Base-by-base conservation (phyloP, 2,329 filamentous ascomycete genomes). In the Apiospora kogelbergensis region DNA sequence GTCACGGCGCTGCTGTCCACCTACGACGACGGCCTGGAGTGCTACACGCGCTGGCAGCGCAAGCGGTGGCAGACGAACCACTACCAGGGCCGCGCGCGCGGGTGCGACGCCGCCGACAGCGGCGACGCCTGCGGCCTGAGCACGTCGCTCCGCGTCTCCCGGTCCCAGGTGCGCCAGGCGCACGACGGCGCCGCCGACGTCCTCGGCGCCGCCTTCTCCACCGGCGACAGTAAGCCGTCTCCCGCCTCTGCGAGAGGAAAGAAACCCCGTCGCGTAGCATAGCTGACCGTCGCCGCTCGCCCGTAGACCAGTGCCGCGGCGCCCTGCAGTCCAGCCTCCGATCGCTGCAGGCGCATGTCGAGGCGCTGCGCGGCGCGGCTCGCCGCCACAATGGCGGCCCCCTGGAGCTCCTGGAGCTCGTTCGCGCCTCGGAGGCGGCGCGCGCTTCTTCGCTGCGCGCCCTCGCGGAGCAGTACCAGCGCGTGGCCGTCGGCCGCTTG, bases 41-140 rank as follows among this genome's bases (percentile, higher is more conserved):
- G 76, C 69, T 81, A 82, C 74, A 71, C 74, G 1, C 73, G 70
- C 22, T 83, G 81, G 81, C 78, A 78, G 68, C 73, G 73, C 67
- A 75, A 74, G 24, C 75, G 79, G 41, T 76, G 78, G 68, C 70
- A 70, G 48, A 66, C 74, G 40, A 81, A 82, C 69, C 77, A 79
- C 68, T 82, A 82, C 68, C 72, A 70, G 22, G 71, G 70, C 2
- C 70, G 68, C 30, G 67, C 46, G 33, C 71, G 65, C 37, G 70
- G 63, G 6, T 66, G 42, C 7, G 7, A 13, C 6, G 67, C 64
- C 15, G 68, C n/a, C n/a, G n/a, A n/a, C n/a, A n/a, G 67, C 17
- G 66, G 71, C 7, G 73, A 72, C 48, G 73, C 73, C 46, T 82
- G 78, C 70, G 79, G 78, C 17, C 72, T 81, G 57, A 77, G 76